Evolutionary conservation across 495 filamentous ascomycete species (phyloP).

Genomic region (Aspergillus bridgeri): DNA sequence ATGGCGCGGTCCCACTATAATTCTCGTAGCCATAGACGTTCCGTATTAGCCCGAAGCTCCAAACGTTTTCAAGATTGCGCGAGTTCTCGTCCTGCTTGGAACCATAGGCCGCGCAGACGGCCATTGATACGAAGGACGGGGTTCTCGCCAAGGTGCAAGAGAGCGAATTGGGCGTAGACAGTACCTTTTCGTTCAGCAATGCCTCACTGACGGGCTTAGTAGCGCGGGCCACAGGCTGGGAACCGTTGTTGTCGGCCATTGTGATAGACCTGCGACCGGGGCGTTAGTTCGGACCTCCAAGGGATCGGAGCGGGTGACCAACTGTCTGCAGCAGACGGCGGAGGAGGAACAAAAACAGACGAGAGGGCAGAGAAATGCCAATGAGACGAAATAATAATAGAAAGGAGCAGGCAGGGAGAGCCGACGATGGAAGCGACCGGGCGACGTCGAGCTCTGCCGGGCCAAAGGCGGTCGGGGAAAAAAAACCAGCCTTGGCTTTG

Average conservation of each 20-base stretch:
- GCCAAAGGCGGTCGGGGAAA: constrained; percentile 44
- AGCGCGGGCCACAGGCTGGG: constrained; percentile 49
- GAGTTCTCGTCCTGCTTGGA: not conserved
- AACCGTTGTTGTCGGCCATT: constrained; percentile 56
- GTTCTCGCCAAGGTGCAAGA: not conserved
- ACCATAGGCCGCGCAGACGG: not conserved
- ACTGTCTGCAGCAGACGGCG: constrained; percentile 9
- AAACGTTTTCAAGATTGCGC: not conserved
- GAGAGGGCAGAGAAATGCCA: constrained; percentile 4
- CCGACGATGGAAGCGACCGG: constrained; percentile 31
- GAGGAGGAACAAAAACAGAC: constrained; percentile 6
- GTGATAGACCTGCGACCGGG: constrained; percentile 27
- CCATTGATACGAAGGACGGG: constrained; percentile 19
- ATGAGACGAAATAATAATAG: constrained; percentile 6
- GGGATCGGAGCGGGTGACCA: not conserved
- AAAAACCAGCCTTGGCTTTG: constrained; percentile 32
- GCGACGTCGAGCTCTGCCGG: constrained; percentile 25
- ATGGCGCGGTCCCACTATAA: constrained; percentile 94
- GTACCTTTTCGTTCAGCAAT: constrained; percentile 93
- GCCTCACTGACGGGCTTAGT: constrained; percentile 87
- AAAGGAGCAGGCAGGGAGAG: constrained; percentile 22
- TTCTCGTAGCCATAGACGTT: constrained; percentile 2
- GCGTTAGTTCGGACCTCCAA: not conserved
- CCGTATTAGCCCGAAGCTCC: constrained; percentile 8
- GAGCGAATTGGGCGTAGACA: constrained; percentile 5